Percentiles rank a stretch among this genome's conserved stretches.
These are phyloP conservation scores for Trametes sanguinea DNA, from an alignment of 768 basidiomycete genomes.

Conservation along the genomic window DNA sequence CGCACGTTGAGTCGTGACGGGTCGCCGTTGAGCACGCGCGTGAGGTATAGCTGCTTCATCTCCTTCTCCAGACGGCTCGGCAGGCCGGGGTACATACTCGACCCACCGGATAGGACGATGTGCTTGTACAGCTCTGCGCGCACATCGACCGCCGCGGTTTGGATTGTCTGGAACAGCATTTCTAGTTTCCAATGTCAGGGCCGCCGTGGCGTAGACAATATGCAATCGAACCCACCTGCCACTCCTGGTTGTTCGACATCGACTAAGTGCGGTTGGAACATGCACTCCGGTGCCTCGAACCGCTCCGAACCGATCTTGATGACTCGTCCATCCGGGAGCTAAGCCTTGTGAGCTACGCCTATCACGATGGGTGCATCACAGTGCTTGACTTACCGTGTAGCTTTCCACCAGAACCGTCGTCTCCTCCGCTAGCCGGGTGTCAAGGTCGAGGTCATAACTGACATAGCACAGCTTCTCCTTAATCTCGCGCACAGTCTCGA, in stretches of 20 bases:
- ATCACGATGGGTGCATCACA: not conserved
- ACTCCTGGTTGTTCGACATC: conserved; percentile 97
- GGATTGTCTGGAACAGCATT: conserved; percentile 96
- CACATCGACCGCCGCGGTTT: conserved; percentile 85
- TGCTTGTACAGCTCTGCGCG: conserved; percentile 96
- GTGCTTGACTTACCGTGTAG: conserved; percentile 70
- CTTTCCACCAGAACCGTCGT: conserved; percentile 95
- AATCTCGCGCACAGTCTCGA: conserved; percentile 98
- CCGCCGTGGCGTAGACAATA: not conserved
- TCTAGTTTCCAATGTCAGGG: conserved; percentile 45
- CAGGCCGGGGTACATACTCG: conserved; percentile 98
- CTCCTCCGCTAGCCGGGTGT: conserved; percentile 91
- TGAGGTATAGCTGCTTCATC: conserved; percentile 98
- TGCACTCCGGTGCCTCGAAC: conserved; percentile 98
- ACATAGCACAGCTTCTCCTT: conserved; percentile 99
- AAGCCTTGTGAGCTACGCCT: not conserved
- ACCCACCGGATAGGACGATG: conserved; percentile 95
- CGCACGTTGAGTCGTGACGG: conserved; percentile 83
- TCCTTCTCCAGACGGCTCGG: conserved; percentile 98
- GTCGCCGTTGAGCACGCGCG: conserved; percentile 83
- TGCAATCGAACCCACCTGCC: conserved; percentile 58
- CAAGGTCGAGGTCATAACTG: conserved; percentile 94
- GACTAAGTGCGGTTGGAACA: conserved; percentile 99
- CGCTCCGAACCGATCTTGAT: conserved; percentile 99
- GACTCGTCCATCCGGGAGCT: conserved; percentile 93